These are phyloP conservation scores for Pseudonectria foliicola DNA, from an alignment of 2,329 filamentous ascomycete genomes.

Conservation along the genomic window DNA sequence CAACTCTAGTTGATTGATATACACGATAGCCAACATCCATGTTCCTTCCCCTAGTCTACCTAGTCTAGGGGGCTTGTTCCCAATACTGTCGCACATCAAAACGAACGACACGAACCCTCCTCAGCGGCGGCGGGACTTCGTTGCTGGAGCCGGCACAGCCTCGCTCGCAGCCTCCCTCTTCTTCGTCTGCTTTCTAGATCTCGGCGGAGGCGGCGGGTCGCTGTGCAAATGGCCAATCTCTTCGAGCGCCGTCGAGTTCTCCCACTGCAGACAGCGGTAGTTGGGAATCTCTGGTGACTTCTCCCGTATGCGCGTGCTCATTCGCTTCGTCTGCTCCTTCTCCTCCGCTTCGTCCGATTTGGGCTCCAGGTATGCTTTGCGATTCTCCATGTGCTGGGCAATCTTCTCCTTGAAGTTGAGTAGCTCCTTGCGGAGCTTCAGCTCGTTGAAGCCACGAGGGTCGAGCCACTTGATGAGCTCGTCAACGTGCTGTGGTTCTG, in stretches of 20 bases:
- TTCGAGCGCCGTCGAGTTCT: constrained; percentile 50
- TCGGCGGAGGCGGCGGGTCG: constrained; percentile 44
- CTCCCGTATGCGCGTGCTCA: constrained; percentile 39
- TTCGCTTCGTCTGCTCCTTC: constrained; percentile 35
- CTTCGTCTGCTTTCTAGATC: constrained; percentile 43
- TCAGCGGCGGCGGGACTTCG: constrained; percentile 26
- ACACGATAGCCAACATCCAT: constrained; percentile 3
- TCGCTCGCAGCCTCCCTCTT: constrained; percentile 41
- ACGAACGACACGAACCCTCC: neutral
- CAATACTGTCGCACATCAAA: neutral
- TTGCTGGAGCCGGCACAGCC: constrained; percentile 17
- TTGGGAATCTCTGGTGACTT: constrained; percentile 38
- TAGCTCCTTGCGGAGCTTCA: constrained; percentile 83
- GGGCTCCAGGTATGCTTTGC: constrained; percentile 56
- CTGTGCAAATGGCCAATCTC: constrained; percentile 52
- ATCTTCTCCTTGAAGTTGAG: constrained; percentile 70
- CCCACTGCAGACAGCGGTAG: constrained; percentile 47
- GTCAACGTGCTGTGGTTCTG: constrained; percentile 71
- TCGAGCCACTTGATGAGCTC: constrained; percentile 84
- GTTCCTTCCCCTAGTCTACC: constrained; percentile 2
- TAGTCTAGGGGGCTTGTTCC: too few species aligned
- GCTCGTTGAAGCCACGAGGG: constrained; percentile 75
- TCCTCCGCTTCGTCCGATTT: constrained; percentile 32
- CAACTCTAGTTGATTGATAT: neutral
- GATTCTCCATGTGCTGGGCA: constrained; percentile 69